Evolutionary conservation across 495 filamentous ascomycete genomes (phyloP).

Genomic region (Penicillium pulvis): DNA sequence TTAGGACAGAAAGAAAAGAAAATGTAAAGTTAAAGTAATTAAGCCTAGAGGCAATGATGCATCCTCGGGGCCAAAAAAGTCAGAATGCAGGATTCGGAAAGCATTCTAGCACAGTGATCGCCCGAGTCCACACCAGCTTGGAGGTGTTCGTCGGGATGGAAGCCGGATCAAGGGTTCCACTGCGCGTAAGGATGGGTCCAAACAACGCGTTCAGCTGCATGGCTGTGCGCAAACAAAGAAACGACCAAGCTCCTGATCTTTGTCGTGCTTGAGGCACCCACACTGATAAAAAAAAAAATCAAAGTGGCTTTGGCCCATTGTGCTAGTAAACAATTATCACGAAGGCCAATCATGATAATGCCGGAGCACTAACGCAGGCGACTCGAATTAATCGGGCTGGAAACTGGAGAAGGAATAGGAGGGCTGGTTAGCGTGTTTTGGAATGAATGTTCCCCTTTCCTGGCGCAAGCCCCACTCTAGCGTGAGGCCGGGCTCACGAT

Average conservation of each 20-base stretch:
- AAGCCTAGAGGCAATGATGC: neutral
- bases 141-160: conserved; percentile 27
- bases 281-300: too few relatives aligned
- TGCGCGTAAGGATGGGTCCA: conserved; percentile 15
- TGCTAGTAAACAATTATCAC: conserved; percentile 1
- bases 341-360: conserved; percentile 19
- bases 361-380: conserved; percentile 10
- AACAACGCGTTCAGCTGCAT: conserved; percentile 19
- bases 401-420: conserved; percentile 18
- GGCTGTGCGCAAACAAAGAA: conserved; percentile 6
- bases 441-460: conserved; percentile 17
- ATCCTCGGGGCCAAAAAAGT: neutral
- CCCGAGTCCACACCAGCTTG: conserved; percentile 10
- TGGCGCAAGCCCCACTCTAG: conserved; percentile 19
- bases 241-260: conserved; percentile 1
- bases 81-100: neutral
- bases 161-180: conserved; percentile 22
- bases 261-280: too few relatives aligned
- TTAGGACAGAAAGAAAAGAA: neutral
- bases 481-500: conserved; percentile 21
- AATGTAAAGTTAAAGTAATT: conserved; percentile 4
- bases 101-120: conserved; percentile 14
- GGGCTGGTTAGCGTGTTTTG: conserved; percentile 29
- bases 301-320: neutral
- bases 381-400: conserved; percentile 23